Conservation (phyloP, 2,329 filamentous ascomycete genomes). For the Ilyonectria robusta region DNA sequence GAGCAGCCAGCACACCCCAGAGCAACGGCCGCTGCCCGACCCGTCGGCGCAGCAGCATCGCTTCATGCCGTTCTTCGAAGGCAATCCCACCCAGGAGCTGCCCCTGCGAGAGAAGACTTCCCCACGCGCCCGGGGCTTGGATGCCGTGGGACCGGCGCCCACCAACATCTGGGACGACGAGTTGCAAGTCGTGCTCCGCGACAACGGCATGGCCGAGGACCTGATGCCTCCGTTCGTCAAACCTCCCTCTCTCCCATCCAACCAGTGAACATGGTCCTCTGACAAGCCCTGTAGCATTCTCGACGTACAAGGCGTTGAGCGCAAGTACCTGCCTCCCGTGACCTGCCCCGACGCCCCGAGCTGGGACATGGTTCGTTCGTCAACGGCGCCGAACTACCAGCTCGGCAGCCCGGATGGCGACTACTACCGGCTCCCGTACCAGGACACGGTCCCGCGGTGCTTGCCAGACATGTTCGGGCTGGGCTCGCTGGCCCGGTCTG, state of each 20-base stretch:
- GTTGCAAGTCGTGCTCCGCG: constrained; percentile 12
- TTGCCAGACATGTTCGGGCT: constrained; percentile 19
- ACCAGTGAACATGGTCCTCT: background rate
- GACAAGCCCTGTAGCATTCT: constrained; percentile 4
- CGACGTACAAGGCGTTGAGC: background rate
- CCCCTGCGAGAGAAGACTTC: background rate
- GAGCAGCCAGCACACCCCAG: constrained; percentile 32
- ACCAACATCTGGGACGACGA: constrained; percentile 11
- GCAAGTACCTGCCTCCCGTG: constrained; percentile 16
- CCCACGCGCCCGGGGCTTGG: background rate
- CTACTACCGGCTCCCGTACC: constrained; percentile 27
- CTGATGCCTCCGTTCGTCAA: constrained; percentile 11
- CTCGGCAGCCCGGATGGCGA: constrained; percentile 11
- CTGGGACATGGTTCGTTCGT: constrained; percentile 34
- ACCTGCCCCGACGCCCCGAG: constrained; percentile 22
- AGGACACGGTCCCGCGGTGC: constrained; percentile 19
- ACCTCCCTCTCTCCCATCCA: background rate
- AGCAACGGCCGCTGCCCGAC: constrained; percentile 38
- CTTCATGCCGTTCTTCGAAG: constrained; percentile 3
- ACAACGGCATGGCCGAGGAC: constrained; percentile 6
- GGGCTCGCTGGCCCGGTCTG: constrained; percentile 13
- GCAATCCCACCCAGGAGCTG: background rate
- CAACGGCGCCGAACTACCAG: constrained; percentile 9
- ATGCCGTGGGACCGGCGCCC: background rate
- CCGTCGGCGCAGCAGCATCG: constrained; percentile 13